Percentiles rank a stretch among this genome's conserved stretches.
Conservation (phyloP, 1,284 basidiomycete genomes). For the Ustilago curta region DNA sequence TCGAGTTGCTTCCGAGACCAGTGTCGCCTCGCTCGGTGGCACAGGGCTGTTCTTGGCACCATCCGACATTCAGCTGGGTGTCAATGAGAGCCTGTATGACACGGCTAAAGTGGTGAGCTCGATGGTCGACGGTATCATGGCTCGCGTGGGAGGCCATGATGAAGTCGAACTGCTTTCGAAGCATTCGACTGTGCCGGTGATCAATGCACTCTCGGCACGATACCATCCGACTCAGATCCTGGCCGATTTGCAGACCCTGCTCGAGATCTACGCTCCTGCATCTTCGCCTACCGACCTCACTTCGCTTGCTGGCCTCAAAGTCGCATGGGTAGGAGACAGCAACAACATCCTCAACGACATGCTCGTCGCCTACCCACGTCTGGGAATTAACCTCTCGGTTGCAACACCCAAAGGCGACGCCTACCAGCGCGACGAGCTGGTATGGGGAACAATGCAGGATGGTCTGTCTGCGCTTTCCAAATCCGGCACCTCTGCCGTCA, state of each 20-base stretch:
- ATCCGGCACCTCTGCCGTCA: constrained; percentile 67
- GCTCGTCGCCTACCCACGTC: constrained; percentile 90
- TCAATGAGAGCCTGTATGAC: constrained; percentile 90
- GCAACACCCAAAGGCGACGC: constrained; percentile 78
- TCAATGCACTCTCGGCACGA: constrained; percentile 93
- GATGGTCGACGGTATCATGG: constrained; percentile 98
- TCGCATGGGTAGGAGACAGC: constrained; percentile 91
- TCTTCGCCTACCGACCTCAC: constrained; percentile 71
- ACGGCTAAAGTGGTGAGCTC: constrained; percentile 84
- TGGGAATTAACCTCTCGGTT: constrained; percentile 87
- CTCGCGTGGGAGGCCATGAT: constrained; percentile 88
- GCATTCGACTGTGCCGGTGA: constrained; percentile 89
- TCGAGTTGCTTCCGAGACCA: constrained; percentile 86
- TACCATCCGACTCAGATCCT: constrained; percentile 98
- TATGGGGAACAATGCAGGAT: constrained; percentile 73
- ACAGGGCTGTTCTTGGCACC: constrained; percentile 91
- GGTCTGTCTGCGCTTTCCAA: constrained; percentile 61
- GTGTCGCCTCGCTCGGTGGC: constrained; percentile 72
- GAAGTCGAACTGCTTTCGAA: constrained; percentile 91
- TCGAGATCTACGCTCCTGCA: constrained; percentile 75
- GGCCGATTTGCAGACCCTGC: constrained; percentile 89
- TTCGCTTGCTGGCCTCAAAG: constrained; percentile 67
- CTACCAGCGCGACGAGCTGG: constrained; percentile 82
- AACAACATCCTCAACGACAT: constrained; percentile 98
- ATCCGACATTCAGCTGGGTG: constrained; percentile 94